Evolutionary conservation across 129 eudicot genomes (phyloP), one percentile per base, ranked within the genome.

Genomic region (Artemisia annua): DNA sequence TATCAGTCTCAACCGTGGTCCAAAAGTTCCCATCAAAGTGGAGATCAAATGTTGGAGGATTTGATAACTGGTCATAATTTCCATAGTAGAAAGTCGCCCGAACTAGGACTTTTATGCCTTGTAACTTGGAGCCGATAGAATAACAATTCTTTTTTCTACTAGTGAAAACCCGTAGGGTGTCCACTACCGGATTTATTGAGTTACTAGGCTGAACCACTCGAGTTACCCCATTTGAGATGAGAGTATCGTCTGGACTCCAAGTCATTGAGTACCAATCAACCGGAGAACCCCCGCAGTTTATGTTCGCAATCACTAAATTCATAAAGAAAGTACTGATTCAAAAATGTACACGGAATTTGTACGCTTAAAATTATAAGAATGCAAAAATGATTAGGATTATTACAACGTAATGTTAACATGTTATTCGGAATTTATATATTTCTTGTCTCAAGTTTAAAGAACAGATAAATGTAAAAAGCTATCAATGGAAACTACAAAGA

Each of bases 21-120:
- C 77, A 76, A 59, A 44, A 43, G 74, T 82, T 82, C 5, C 85
- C 85, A n/a, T 77, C 85, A 10, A 82, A 76, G 18, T 82, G 79
- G 58, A 82, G 72, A 67, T 77, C 79, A 15, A 82, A 82, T 7
- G 39, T 22, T 16, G 85, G 85, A 16, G 85, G 82, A 2, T 5
- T 77, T 4, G 79, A 67, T 65, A 76, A 58, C 12, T 62, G 14
- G 43, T 82, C 85, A 2, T 82, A 82, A 65, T 82, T 77, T 60
- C 85, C 85, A 2, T 82, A 82, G 35, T 77, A 22, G 48, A 82
- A 82, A 55, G 49, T 26, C 1, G 72, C 82, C 20, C 85, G 67
- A 53, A 81, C 67, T 7, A 80, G 77, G 30, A 74, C 62, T 48
- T 80, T 54, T 35, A 64, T 59, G 4, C 70, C 72, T 66, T 11